A percentile compares a stretch with the other conserved stretches of the same genome.
phyloP scores from a whole-genome alignment of 768 basidiomycete species.

The Trametes meyenii region DNA sequence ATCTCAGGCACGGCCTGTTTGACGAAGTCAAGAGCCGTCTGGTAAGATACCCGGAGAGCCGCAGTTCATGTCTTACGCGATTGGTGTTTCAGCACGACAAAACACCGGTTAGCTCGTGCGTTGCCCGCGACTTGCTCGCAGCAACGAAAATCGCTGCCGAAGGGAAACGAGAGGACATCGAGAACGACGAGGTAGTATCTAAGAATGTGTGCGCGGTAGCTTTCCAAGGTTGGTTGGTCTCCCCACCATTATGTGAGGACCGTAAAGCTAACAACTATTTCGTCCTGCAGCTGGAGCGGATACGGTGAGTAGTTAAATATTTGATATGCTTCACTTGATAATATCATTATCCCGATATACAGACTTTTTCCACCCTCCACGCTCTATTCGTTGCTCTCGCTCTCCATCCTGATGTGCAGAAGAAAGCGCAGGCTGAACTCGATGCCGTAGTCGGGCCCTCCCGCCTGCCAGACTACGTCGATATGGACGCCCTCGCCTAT shows the following conservation, averaged over 20 bases:
- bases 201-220: constrained; percentile 4
- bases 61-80: no score
- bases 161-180: no score
- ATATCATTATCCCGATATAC: no score
- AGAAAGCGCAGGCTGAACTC: background rate
- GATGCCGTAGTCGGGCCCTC: constrained; percentile 7
- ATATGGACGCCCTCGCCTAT: constrained; percentile 11
- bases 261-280: no score
- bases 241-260: background rate
- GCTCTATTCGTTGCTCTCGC: constrained; percentile 3
- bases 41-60: no score
- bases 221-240: constrained; percentile 47
- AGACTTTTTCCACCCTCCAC: background rate
- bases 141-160: no score
- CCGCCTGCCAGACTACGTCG: constrained; percentile 17
- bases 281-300: background rate
- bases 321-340: no score
- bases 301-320: background rate
- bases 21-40: background rate
- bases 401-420: constrained; percentile 11
- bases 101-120: no score
- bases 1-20: constrained; percentile 1
- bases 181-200: background rate
- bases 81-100: no score
- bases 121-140: background rate